Conservation (phyloP, 31 red algal species). For the Endocladia muricata region DNA sequence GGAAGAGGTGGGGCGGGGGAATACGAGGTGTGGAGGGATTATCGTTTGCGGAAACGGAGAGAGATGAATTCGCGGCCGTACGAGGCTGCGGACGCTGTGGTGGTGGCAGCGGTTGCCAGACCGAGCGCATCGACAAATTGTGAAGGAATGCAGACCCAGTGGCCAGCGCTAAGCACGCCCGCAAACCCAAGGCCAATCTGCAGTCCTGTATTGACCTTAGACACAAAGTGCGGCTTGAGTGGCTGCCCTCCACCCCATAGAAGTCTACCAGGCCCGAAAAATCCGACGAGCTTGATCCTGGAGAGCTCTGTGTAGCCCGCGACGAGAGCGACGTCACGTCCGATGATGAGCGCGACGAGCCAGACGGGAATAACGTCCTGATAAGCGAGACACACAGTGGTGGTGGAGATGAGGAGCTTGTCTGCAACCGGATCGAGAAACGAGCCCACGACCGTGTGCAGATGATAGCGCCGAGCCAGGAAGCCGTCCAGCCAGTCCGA, state of each 20-base stretch:
- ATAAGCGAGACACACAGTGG: slow-evolving; percentile 34
- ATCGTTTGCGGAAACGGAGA: slow-evolving; percentile 9
- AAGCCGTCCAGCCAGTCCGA: slow-evolving; percentile 79
- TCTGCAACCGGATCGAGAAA: slow-evolving; percentile 82
- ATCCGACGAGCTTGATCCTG: neutral
- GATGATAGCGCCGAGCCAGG: slow-evolving; percentile 49
- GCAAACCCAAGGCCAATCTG: slow-evolving; percentile 59
- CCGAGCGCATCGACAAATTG: slow-evolving; percentile 11
- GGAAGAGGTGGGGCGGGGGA: too few species aligned
- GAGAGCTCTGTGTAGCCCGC: slow-evolving; percentile 27
- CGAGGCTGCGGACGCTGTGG: slow-evolving; percentile 17
- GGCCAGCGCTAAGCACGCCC: slow-evolving; percentile 29
- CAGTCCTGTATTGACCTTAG: slow-evolving; percentile 73
- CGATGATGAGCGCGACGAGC: slow-evolving; percentile 46
- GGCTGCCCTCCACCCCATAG: neutral
- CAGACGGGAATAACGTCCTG: slow-evolving; percentile 61
- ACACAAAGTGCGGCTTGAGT: slow-evolving; percentile 64
- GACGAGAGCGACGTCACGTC: slow-evolving; percentile 55
- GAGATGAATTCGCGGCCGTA: slow-evolving; percentile 4
- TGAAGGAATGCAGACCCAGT: neutral
- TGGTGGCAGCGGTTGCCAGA: slow-evolving; percentile 40
- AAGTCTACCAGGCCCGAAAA: neutral
- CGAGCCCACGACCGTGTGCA: slow-evolving; percentile 67
- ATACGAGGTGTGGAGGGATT: slow-evolving; percentile 23
- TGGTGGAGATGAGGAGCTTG: slow-evolving; percentile 63